Evolutionary conservation across 768 basidiomycete species (phyloP), one percentile per base, ranked within the genome.

Genomic region (Pulveroboletus sp.): DNA sequence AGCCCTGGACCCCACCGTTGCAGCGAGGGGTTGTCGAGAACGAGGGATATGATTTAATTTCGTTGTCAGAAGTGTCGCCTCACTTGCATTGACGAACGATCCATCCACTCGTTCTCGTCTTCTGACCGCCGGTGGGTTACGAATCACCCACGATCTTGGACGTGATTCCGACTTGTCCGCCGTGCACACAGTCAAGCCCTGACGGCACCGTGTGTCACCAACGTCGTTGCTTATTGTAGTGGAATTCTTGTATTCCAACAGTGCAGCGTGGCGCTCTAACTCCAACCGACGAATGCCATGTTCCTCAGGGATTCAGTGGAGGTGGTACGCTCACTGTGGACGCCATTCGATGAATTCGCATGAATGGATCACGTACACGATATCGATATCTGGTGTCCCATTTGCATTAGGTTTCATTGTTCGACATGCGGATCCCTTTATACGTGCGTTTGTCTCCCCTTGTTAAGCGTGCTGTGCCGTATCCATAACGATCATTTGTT

Each of bases 81-180:
- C 78, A 6, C 63, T 76, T 46, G 78, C 78, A 1, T 78, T 77
- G 13, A 70, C 65, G 17, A 82, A 84, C 70, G 84, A 84, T 84
- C 80, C 60, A 77, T 79, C 69, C 80, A 30, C 63, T 73, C 52
- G 80, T 55, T n/a, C n/a, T n/a, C n/a, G n/a, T n/a, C n/a, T n/a
- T n/a, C n/a, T n/a, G n/a, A n/a, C n/a, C n/a, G n/a, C n/a, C n/a
- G n/a, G n/a, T n/a, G n/a, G n/a, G n/a, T n/a, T n/a, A n/a, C n/a
- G n/a, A n/a, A n/a, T n/a, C n/a, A 59, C 64, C n/a, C 69, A 69
- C 31, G 77, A 31, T 82, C 80, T 40, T 78, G 82, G 65, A 75
- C 78, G 21, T 73, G 79, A 79, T 54, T 61, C 71, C 44, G 80
- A 86, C 57, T 75, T 75, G 4, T 69, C 76, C 17, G 64, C 66